Base-by-base conservation (phyloP, 2,329 filamentous ascomycete genomes). In the Diaporthe nobilis region DNA sequence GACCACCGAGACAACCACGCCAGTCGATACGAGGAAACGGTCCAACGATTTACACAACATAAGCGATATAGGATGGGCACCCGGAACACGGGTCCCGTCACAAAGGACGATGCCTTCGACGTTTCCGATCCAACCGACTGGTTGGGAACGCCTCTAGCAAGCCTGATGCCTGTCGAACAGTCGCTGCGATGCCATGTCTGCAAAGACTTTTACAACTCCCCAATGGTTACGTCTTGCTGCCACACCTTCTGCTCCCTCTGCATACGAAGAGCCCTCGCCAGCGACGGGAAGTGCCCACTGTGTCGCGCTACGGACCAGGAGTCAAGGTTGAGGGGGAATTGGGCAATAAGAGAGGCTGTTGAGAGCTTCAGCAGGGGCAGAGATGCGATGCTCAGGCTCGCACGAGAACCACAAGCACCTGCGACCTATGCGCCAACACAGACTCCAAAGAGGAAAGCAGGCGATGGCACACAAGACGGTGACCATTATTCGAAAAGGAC, bases 221-320 rank as follows among this genome's bases (percentile, higher is more conserved):
- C 97, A 0, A 97, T 99, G 91, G 93, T 98, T 77, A 99, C 97
- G 0, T 94, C 94, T 1, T 99, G 97, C 86, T 94, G 92, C 72
- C 97, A 99, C 83, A 98, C 97, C 0, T 99, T 99, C 82, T 99
- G 97, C 88, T 98, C 96, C 9, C 87, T 98, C 72, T 99, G 97
- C 84, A 98, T 99, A 82, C 94, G 97, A 42, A 90, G 96, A 77
- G 95, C 94, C 77, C 89, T 99, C 0, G 93, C 93, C 2, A 90
- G 91, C 44, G 95, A 98, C 79, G 94, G 95, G 12, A 95, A 94
- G 84, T 99, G 97, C 80, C 97, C 97, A 0, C 88, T 95, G 1
- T 99, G 97, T 84, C 92, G 95, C 71, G 87, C 91, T 8, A 84
- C 87, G 0, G 95, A 98, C 79, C 95, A 98, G 82, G 95, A 96